Evolutionary conservation across 768 basidiomycete species (phyloP), one percentile per base, ranked within the genome.

Genomic region (Boletales sp.): DNA sequence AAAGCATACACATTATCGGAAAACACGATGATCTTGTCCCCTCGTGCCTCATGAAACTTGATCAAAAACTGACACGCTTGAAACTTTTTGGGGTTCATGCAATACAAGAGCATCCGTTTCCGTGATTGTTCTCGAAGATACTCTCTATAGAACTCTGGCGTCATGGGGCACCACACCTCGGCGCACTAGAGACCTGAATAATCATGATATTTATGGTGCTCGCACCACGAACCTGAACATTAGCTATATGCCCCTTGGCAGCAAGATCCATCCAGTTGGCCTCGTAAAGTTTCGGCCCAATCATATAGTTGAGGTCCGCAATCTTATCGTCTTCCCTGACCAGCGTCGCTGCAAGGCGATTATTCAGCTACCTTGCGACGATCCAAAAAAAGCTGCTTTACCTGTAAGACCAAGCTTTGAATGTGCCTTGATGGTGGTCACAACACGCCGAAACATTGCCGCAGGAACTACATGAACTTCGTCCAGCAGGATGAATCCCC

Each of bases 191-290:
- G 43, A 45, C 19, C 43, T 51, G 17, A 51, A 29, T 48, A 55
- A 51, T 41, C 35, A 13, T 12, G 17, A 40, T 27, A 38, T 29
- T 8, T 1, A 21, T 5, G 27, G 11, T 15, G 21, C 24, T 32
- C 45, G 34, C 50, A 40, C 34, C 27, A 65, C 78, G 59, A 66
- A 94, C 94, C 84, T 98, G 94, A n/a, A 99, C 97, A 63, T 97
- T 98, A 8, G 97, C 97, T 63, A 99, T 99, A 69, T 99, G 97
- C 2, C 97, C 97, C 70, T 98, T 98, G 53, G 92, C 93, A 46
- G 97, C 97, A 58, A 99, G 83, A 69, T 99, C 97, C 95, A 99
- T 98, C 97, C 97, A 99, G 66, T 99, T 99, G 5, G 97, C 97
- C 71, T 99, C 97, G 65, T 99, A 99, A 29, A 99, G 79, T 70